These are phyloP conservation scores for Hypomontagnella submonticulosa DNA, from an alignment of 495 filamentous ascomycete species.

Conservation along the genomic window DNA sequence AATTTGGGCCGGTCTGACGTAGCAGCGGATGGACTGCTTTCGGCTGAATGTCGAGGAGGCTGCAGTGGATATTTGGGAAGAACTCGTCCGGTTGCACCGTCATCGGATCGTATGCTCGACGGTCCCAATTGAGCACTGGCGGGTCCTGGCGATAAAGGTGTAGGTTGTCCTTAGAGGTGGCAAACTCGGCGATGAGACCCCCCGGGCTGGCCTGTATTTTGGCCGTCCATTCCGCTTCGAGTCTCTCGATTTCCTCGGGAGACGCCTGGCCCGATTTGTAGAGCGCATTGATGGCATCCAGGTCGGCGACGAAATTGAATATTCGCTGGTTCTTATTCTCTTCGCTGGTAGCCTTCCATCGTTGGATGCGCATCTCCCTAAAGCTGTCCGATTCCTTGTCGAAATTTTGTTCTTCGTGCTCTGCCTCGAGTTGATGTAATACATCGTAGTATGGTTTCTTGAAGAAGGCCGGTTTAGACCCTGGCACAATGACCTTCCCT, in stretches of 20 bases:
- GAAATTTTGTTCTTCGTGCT: conserved; percentile 32
- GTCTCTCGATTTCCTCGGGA: conserved; percentile 14
- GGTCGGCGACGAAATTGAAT: conserved; percentile 41
- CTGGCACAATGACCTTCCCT: conserved; percentile 11
- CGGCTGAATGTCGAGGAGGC: conserved; percentile 61
- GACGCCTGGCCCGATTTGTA: conserved; percentile 24
- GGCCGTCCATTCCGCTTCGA: conserved; percentile 38
- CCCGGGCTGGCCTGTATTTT: conserved; percentile 17
- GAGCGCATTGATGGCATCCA: conserved; percentile 34
- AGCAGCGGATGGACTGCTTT: conserved; percentile 50
- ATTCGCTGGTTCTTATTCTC: conserved; percentile 32
- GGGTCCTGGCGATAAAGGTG: conserved; percentile 55
- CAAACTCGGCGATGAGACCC: conserved; percentile 36
- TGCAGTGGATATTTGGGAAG: conserved; percentile 58
- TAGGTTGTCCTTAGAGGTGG: conserved; percentile 59
- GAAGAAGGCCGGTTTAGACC: conserved; percentile 36
- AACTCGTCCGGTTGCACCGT: conserved; percentile 64
- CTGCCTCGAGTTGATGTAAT: conserved; percentile 48
- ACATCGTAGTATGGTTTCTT: conserved; percentile 47
- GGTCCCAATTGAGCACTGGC: conserved; percentile 70
- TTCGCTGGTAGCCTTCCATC: conserved; percentile 43
- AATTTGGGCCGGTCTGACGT: conserved; percentile 49
- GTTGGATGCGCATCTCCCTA: conserved; percentile 32
- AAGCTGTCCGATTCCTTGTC: conserved; percentile 37
- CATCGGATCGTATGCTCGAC: conserved; percentile 68